Conservation (phyloP, 1,139 yeast genomes). For the Saccharomyces hybrid region DNA sequence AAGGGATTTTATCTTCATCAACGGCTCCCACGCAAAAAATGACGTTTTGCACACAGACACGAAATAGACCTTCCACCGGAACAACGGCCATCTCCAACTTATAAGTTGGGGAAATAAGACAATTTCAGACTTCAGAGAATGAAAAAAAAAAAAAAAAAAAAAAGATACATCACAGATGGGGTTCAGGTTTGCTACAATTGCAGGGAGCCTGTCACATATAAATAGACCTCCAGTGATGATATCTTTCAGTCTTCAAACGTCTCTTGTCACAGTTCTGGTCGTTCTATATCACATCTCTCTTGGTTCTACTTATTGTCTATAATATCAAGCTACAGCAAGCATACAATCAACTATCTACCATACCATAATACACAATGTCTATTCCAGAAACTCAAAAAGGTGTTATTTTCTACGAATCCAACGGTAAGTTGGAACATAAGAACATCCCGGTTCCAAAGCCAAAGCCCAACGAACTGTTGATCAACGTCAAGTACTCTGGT, state of each 20-base stretch:
- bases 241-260: neutral
- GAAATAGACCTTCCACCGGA: neutral
- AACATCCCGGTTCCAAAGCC: slow-evolving; percentile 54
- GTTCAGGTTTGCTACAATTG: neutral
- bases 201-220: neutral
- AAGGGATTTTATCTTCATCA: neutral
- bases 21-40: neutral
- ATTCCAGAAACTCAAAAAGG: slow-evolving; percentile 42
- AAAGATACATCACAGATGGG: neutral
- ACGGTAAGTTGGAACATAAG: slow-evolving; percentile 43
- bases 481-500: slow-evolving; percentile 56
- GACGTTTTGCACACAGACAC: neutral
- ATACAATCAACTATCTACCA: neutral
- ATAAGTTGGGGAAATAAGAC: neutral
- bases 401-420: slow-evolving; percentile 41
- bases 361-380: slow-evolving; percentile 4
- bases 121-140: neutral
- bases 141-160: neutral
- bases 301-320: neutral
- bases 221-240: neutral
- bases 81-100: slow-evolving; percentile 1
- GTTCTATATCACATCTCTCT: neutral
- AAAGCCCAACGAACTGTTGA: slow-evolving; percentile 49
- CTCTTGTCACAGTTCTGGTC: neutral
- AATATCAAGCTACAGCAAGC: neutral